phyloP scores from a whole-genome alignment of 352 stramenopile genomes.

The Thalassiosira exigua region DNA sequence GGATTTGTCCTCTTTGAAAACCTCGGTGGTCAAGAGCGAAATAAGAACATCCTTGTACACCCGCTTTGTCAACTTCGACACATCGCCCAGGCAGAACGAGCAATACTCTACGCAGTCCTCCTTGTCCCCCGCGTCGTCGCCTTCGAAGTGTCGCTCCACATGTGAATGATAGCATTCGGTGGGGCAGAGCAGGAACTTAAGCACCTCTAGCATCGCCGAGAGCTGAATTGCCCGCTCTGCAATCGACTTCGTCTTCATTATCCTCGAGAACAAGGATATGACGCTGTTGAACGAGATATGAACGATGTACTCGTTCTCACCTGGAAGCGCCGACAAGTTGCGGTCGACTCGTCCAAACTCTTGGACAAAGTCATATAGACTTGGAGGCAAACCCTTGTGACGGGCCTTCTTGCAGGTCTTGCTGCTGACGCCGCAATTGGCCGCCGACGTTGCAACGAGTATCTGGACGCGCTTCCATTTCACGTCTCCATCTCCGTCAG shows the following conservation, averaged over 20 bases:
- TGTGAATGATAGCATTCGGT: not conserved
- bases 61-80: not conserved
- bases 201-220: not conserved
- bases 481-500: too few species aligned
- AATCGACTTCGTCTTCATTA: not conserved
- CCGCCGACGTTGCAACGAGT: slow-evolving; percentile 7
- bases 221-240: not conserved
- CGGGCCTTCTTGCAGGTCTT: not conserved
- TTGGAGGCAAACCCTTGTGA: not conserved
- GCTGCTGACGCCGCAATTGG: too few species aligned
- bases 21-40: not conserved
- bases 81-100: not conserved
- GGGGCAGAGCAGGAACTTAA: not conserved
- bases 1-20: not conserved
- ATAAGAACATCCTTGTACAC: not conserved
- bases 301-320: not conserved
- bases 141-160: not conserved
- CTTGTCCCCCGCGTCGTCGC: not conserved
- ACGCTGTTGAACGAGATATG: not conserved
- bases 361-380: slow-evolving; percentile 8
- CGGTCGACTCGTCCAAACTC: slow-evolving; percentile 22
- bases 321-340: not conserved
- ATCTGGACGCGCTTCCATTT: too few species aligned
- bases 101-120: not conserved
- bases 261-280: not conserved